These are phyloP conservation scores for Clarireedia sp. DNA, from an alignment of 2,329 filamentous ascomycete species.

Conservation along the genomic window DNA sequence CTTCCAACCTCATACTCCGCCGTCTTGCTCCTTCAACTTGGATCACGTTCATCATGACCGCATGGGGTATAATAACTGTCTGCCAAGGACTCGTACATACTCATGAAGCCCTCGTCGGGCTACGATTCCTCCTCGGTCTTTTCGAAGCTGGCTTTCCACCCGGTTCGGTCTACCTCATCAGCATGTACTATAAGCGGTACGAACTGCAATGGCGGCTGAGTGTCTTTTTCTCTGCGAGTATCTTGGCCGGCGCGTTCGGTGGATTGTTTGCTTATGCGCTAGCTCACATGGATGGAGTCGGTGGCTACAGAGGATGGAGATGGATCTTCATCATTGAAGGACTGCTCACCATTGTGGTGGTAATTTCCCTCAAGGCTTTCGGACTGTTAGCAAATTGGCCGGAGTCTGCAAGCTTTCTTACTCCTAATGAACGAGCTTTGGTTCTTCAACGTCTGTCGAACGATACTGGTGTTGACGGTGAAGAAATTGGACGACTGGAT, in stretches of 20 bases:
- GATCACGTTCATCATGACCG: conserved; percentile 34
- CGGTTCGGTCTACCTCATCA: conserved; percentile 39
- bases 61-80: conserved; percentile 35
- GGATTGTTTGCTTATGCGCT: conserved; percentile 49
- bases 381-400: conserved; percentile 38
- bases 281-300: conserved; percentile 41
- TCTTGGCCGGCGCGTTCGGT: conserved; percentile 47
- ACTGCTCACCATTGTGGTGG: conserved; percentile 25
- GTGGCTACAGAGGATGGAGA: conserved; percentile 40
- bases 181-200: conserved; percentile 42
- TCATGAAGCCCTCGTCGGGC: conserved; percentile 55
- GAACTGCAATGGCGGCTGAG: conserved; percentile 44
- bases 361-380: conserved; percentile 35
- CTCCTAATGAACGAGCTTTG: conserved; percentile 30
- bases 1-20: conserved; percentile 24
- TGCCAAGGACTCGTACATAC: conserved; percentile 33
- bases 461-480: conserved; percentile 14
- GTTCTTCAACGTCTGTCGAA: conserved; percentile 17
- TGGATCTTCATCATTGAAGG: conserved; percentile 41
- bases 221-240: conserved; percentile 45
- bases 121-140: conserved; percentile 58
- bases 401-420: conserved; percentile 35
- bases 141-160: conserved; percentile 52
- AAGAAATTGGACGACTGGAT: conserved; percentile 19
- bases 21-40: conserved; percentile 32